Base-by-base conservation (phyloP, 2,329 filamentous ascomycete species). In the Phyllosticta capitalensis region DNA sequence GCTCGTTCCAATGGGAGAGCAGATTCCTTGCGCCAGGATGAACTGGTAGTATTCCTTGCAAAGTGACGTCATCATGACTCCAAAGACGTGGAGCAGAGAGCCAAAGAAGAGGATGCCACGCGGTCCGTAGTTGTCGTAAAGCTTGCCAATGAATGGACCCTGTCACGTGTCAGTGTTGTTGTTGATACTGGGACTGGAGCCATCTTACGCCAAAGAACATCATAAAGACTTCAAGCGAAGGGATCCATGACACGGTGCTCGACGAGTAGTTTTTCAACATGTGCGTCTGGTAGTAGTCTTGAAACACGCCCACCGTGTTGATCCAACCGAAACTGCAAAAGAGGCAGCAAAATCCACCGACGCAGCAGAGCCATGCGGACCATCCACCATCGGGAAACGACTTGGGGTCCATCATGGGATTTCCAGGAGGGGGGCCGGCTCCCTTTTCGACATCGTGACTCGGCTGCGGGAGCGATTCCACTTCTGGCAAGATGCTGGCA, bases 51-150 rank as follows among this genome's bases (percentile, higher is more conserved):
- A 83, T 59, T 80, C 64, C 0, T 72, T 79, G 57, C 75, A 84
- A 60, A 87, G 69, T 7, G 76, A 80, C 0, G 81, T 76, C 82
- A 86, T 85, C 81, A 87, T 85, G 5, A 87, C 66, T 1, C 81
- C 80, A 58, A 86, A 80, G 17, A 86, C 78, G 59, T 85, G 80
- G 33, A 84, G 66, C 56, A 84, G 69, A 0, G 76, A 78, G 17
- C 83, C 83, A 12, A 68, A 66, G 0, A 83, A 33, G 1, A 86
- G 67, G 0, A 88, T 71, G 53, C 73, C 78, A 26, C 79, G 77
- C 0, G 85, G 83, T 0, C 86, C 86, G 60, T 83, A 81, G 59
- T 75, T 81, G 65, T 89, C 87, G 64, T 80, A 87, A 0, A 86
- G 53, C 49, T 80, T 82, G 1, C 86, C 86, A n/a, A 85, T 78